A percentile compares a stretch with the other conserved stretches of the same genome.
phyloP scores from a whole-genome alignment of 441 rosid species.

The Adansonia madagascariensis region DNA sequence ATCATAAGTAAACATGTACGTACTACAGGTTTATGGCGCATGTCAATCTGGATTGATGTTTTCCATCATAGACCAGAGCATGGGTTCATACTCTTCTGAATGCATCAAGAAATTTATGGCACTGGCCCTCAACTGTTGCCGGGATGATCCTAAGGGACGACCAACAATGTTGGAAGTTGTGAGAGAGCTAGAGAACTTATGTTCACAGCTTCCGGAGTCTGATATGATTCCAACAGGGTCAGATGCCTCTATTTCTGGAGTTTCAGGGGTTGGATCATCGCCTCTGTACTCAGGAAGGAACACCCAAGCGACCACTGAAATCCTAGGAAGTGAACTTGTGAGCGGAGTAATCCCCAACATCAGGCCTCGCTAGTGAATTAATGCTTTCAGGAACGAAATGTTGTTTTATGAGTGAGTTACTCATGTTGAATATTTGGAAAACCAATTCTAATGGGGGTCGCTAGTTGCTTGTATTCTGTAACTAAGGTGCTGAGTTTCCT shows the following conservation, averaged over 20 bases:
- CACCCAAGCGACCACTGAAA: slow-evolving; percentile 33
- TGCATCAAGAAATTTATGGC: slow-evolving; percentile 57
- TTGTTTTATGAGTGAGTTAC: not conserved
- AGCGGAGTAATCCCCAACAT: slow-evolving; percentile 70
- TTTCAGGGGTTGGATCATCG: slow-evolving; percentile 38
- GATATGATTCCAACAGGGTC: slow-evolving; percentile 36
- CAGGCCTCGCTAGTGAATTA: slow-evolving; percentile 47
- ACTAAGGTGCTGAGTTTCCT: not conserved
- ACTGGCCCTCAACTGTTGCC: slow-evolving; percentile 68
- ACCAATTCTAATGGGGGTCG: not conserved
- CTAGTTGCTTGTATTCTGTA: not conserved
- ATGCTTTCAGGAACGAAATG: not conserved
- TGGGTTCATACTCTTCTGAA: slow-evolving; percentile 77
- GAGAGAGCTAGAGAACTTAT: slow-evolving; percentile 69
- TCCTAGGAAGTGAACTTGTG: slow-evolving; percentile 66
- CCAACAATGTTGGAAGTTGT: slow-evolving; percentile 70
- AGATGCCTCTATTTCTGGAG: slow-evolving; percentile 30
- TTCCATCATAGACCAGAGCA: slow-evolving; percentile 72
- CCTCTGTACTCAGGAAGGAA: slow-evolving; percentile 33
- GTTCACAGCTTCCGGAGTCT: slow-evolving; percentile 45
- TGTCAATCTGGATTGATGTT: slow-evolving; percentile 54
- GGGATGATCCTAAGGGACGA: slow-evolving; percentile 65
- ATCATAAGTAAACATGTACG: not conserved
- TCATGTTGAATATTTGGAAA: not conserved
- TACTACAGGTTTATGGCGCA: slow-evolving; percentile 59